phyloP scores from a whole-genome alignment of 208 protist genomes.

The Leishmania tarentolae region DNA sequence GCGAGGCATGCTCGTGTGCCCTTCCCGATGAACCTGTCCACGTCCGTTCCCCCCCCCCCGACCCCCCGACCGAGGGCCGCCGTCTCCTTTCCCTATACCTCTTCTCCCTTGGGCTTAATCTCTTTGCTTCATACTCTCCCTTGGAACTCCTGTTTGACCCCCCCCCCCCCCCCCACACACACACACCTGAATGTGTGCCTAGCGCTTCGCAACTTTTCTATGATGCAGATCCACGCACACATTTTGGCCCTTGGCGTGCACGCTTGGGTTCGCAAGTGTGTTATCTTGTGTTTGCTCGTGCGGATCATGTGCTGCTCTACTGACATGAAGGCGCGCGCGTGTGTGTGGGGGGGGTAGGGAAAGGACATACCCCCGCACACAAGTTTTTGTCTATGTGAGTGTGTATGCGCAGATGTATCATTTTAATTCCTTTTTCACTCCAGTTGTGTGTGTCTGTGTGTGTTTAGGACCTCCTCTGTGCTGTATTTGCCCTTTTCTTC shows the following conservation, averaged over 20 bases:
- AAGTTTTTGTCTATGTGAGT: no score
- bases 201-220: background rate
- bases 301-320: background rate
- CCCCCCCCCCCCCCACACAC: no score
- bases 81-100: background rate
- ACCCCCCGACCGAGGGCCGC: background rate
- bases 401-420: no score
- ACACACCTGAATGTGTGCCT: background rate
- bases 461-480: background rate
- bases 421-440: background rate
- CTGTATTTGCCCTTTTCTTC: conserved; percentile 10
- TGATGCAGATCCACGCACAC: background rate
- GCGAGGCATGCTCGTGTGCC: background rate
- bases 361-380: no score
- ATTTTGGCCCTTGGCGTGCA: background rate
- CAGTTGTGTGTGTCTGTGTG: background rate
- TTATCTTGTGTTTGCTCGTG: background rate
- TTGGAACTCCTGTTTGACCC: background rate
- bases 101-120: background rate
- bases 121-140: background rate
- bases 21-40: background rate
- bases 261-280: background rate
- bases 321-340: no score
- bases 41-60: background rate
- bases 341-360: no score